These are phyloP conservation scores for Scheffersomyces parashehatae DNA, from an alignment of 1,139 yeast genomes.

Conservation along the genomic window DNA sequence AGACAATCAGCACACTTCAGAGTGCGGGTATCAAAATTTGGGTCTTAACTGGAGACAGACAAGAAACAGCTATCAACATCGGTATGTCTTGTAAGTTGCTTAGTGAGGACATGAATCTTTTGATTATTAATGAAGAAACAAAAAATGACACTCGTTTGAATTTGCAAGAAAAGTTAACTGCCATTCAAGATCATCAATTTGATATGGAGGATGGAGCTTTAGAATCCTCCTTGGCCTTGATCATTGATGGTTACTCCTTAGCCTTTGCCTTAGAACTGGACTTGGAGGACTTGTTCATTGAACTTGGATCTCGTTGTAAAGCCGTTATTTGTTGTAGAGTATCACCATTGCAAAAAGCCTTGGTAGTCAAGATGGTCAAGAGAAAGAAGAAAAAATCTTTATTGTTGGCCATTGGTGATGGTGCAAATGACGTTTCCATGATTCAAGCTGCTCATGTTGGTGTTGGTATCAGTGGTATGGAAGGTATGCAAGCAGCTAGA, in stretches of 20 bases:
- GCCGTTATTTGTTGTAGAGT: conserved; percentile 96
- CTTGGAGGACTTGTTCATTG: conserved; percentile 75
- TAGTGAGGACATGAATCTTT: conserved; percentile 93
- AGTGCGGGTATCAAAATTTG: conserved; percentile 96
- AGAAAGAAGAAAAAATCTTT: conserved; percentile 71
- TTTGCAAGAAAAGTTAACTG: conserved; percentile 71
- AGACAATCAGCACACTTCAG: conserved; percentile 90
- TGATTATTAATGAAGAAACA: conserved; percentile 84
- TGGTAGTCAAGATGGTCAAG: conserved; percentile 90
- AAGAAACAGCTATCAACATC: conserved; percentile 98
- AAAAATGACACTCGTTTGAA: conserved; percentile 74
- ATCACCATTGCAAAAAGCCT: conserved; percentile 94
- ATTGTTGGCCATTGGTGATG: conserved; percentile 94
- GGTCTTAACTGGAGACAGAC: conserved; percentile 98
- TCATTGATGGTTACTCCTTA: conserved; percentile 92
- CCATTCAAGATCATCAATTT: conserved; percentile 68
- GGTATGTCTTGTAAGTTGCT: conserved; percentile 96
- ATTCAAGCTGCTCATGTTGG: conserved; percentile 99
- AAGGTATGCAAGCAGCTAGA: conserved; percentile 99
- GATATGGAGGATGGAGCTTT: conserved; percentile 57
- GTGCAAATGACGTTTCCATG: conserved; percentile 98
- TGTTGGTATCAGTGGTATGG: conserved; percentile 97
- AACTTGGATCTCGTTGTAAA: conserved; percentile 82
- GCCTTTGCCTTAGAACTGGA: conserved; percentile 81
- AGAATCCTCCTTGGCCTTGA: conserved; percentile 76